Base-by-base conservation (phyloP, 164 flowering plant species). In the Tetrastigma voinierianum region DNA sequence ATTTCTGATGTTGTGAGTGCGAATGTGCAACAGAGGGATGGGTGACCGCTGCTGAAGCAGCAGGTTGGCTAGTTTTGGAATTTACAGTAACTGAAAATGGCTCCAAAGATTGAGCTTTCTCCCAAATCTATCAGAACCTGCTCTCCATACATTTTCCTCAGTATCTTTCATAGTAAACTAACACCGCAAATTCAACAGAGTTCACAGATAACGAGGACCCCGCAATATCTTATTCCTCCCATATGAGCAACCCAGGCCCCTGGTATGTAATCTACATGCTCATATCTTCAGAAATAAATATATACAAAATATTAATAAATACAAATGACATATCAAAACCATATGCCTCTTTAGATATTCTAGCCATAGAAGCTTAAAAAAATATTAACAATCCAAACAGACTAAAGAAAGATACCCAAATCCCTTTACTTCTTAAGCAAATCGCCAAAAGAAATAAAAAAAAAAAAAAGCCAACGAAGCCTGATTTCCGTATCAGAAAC, bases 71-170 rank as follows among this genome's bases (percentile, higher is more conserved):
- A 61, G 80, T 13, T 64, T 71, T 76, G 24, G 83, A 76, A 67
- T 82, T 87, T 1, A 69, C 40, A 54, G 80, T 62, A 23, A 96
- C 95, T 1, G 90, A 81, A 72, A 96, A 96, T 9, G 99, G 99
- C 64, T 96, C 99, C 58, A 80, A 60, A 17, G 98, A 65, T 53
- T 93, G 85, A 55, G 97, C 97, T 82, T 96, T 96, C 82, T 83
- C n/a, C n/a, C 91, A 72, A 96, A 96, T 53, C 99, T 82, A 61
- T 90, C 98, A 51, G 93, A 89, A 54, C 99, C 98, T 1, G 84
- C 57, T 80, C 97, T 89, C 40, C 97, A 74, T 88, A 91, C 99
- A 96, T 95, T 60, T 65, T 73, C 17, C 17, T 64, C 4, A 10
- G 51, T 56, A 21, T n/a, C 23, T 32, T n/a, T 45, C 61, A 66